Evolutionary conservation across 352 stramenopile species (phyloP).

Genomic region (Phytophthora agathidicida): DNA sequence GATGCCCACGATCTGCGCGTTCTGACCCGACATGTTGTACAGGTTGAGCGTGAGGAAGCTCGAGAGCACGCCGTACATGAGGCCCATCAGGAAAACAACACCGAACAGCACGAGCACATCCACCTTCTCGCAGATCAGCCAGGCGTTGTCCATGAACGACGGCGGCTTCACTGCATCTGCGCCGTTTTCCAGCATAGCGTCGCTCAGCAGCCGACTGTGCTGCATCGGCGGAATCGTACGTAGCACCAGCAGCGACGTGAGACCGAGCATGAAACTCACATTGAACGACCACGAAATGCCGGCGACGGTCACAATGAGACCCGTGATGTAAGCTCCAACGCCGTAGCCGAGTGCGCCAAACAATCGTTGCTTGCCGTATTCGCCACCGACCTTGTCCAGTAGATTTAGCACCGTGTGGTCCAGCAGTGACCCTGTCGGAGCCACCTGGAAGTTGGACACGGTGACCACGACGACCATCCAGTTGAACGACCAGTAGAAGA

Average conservation of each 20-base stretch:
- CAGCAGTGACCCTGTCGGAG: slow-evolving; percentile 64
- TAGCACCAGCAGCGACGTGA: slow-evolving; percentile 68
- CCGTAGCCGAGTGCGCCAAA: slow-evolving; percentile 81
- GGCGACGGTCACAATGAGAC: slow-evolving; percentile 55
- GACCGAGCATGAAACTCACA: slow-evolving; percentile 52
- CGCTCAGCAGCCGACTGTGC: slow-evolving; percentile 28
- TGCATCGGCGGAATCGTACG: slow-evolving; percentile 63
- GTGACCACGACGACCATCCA: slow-evolving; percentile 58
- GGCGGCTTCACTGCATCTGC: slow-evolving; percentile 16
- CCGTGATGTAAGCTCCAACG: slow-evolving; percentile 67
- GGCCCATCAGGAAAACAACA: slow-evolving; percentile 81
- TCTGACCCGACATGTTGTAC: slow-evolving; percentile 76
- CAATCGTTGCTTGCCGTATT: slow-evolving; percentile 86
- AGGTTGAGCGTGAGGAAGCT: slow-evolving; percentile 86
- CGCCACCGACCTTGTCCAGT: slow-evolving; percentile 66
- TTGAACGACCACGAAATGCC: slow-evolving; percentile 86
- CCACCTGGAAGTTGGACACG: slow-evolving; percentile 67
- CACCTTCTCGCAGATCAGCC: slow-evolving; percentile 42
- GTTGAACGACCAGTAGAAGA: slow-evolving; percentile 58
- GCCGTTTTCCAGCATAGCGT: slow-evolving; percentile 28
- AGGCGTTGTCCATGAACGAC: slow-evolving; percentile 50
- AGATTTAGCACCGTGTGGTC: slow-evolving; percentile 78
- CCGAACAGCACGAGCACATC: slow-evolving; percentile 73
- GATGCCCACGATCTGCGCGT: slow-evolving; percentile 80
- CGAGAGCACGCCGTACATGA: slow-evolving; percentile 85